Evolutionary conservation across 345 rosid genomes (phyloP), one percentile per base, ranked within the genome.

Genomic region (Citrus maxima): DNA sequence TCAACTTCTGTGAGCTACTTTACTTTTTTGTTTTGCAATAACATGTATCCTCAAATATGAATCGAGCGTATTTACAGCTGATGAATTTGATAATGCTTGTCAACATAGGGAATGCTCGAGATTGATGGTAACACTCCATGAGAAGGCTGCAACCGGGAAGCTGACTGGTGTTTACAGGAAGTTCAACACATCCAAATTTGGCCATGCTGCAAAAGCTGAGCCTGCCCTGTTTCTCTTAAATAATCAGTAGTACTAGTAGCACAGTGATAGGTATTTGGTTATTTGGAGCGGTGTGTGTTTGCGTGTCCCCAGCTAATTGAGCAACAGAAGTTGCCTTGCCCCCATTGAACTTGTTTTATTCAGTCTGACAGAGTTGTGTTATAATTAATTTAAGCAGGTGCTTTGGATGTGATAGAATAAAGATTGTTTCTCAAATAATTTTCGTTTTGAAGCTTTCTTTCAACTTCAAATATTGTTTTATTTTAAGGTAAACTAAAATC

Each of bases 151-250:
- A 76, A 82, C 84, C 18, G 97, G 97, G 80, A 93, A 90, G 86
- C 85, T 94, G 54, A 91, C 95, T 0, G 98, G 98, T 60, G 98
- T 89, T 25, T 87, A 90, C 78, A 77, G 97, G 73, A 96, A 94
- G 80, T 96, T 93, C 73, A 87, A 87, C 74, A 93, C 98, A 65
- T 89, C 90, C 7, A 96, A 87, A 74, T 94, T 86, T 42, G 95
- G 97, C 14, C 86, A 84, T 83, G 92, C 95, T 22, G 89, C 98
- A 22, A 94, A 80, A 84, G 81, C 75, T 27, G 86, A 85, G 59
- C 91, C 98, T 34, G 97, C 97, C 77, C 82, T 51, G 61, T 94
- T 93, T 76, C 85, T 92, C 25, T 75, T 91, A 60, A 79, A 86
- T 3, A 38, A 19, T 21, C 4, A 34, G 35, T 1, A 42, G 51